A percentile compares a stretch with the other conserved stretches of the same genome.
These are phyloP conservation scores for Ambrosia hybrid DNA, from an alignment of 140 eudicot species.

Conservation along the genomic window DNA sequence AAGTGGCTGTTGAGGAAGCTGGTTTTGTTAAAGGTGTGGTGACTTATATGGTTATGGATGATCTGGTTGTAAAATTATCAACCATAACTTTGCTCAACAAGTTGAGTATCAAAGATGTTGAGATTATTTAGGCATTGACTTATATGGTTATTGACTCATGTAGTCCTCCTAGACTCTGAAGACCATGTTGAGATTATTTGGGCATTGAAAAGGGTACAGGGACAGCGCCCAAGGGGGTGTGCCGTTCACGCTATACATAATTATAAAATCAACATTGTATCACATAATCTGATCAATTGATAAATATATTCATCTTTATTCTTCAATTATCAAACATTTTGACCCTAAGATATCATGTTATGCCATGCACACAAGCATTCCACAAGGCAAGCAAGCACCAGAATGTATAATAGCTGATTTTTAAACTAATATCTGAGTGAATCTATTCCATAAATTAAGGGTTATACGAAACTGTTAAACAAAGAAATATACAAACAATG, in stretches of 20 bases:
- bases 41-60: slow-evolving; percentile 46
- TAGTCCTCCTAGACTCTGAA: slow-evolving; percentile 27
- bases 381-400: not conserved
- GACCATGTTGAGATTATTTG: slow-evolving; percentile 32
- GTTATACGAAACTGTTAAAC: slow-evolving; percentile 30
- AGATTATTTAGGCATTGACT: no score
- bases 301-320: not conserved
- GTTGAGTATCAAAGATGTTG: slow-evolving; percentile 33
- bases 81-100: slow-evolving; percentile 32
- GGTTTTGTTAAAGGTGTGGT: slow-evolving; percentile 50
- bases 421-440: not conserved
- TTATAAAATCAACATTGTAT: not conserved
- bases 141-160: slow-evolving; percentile 19
- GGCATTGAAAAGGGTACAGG: not conserved
- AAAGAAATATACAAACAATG: slow-evolving; percentile 32
- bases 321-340: not conserved
- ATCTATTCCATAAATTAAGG: slow-evolving; percentile 32
- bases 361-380: slow-evolving; percentile 2
- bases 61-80: slow-evolving; percentile 37
- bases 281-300: not conserved
- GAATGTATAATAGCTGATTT: not conserved
- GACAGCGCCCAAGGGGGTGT: not conserved
- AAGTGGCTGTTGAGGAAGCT: slow-evolving; percentile 4
- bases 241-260: not conserved
- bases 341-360: slow-evolving; percentile 4